phyloP scores from a whole-genome alignment of 495 filamentous ascomycete genomes.

The Parathielavia hyrcaniae region DNA sequence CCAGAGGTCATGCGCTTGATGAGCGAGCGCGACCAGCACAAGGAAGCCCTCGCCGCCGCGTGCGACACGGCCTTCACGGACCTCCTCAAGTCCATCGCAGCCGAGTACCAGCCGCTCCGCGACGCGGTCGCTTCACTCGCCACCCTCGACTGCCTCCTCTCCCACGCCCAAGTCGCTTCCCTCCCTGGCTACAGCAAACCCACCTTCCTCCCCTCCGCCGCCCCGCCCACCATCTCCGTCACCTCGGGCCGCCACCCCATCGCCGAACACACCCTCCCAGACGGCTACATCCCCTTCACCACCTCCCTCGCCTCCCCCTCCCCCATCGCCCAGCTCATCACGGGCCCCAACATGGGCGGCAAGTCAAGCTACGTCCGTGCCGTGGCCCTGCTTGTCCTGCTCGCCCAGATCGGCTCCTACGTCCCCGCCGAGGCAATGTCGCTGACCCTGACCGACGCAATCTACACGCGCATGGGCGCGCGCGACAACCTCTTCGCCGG shows the following conservation, averaged over 20 bases:
- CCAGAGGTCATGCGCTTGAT: conserved; percentile 78
- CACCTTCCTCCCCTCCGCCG: conserved; percentile 53
- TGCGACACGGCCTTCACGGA: conserved; percentile 77
- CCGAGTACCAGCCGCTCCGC: conserved; percentile 80
- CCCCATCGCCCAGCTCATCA: conserved; percentile 74
- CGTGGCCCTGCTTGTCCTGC: conserved; percentile 83
- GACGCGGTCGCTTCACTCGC: conserved; percentile 83
- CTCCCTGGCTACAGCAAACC: conserved; percentile 91
- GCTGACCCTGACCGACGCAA: conserved; percentile 80
- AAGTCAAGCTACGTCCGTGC: conserved; percentile 93
- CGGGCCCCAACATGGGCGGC: conserved; percentile 97
- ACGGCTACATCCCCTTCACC: conserved; percentile 88
- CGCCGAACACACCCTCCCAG: conserved; percentile 84
- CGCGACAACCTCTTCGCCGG: conserved; percentile 94
- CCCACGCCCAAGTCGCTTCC: conserved; percentile 71
- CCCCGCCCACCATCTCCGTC: conserved; percentile 64
- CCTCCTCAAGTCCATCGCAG: conserved; percentile 65
- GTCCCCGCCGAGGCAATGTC: conserved; percentile 71
- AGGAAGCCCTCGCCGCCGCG: conserved; percentile 82
- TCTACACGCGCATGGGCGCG: conserved; percentile 95
- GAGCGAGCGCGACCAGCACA: conserved; percentile 89
- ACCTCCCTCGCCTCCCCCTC: conserved; percentile 57
- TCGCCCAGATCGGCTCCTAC: conserved; percentile 92
- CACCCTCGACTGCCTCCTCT: conserved; percentile 83
- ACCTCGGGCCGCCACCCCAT: conserved; percentile 84